Evolutionary conservation across 1,284 basidiomycete genomes (phyloP), one percentile per base, ranked within the genome.

Genomic region (Sanguinoderma infundibulare): DNA sequence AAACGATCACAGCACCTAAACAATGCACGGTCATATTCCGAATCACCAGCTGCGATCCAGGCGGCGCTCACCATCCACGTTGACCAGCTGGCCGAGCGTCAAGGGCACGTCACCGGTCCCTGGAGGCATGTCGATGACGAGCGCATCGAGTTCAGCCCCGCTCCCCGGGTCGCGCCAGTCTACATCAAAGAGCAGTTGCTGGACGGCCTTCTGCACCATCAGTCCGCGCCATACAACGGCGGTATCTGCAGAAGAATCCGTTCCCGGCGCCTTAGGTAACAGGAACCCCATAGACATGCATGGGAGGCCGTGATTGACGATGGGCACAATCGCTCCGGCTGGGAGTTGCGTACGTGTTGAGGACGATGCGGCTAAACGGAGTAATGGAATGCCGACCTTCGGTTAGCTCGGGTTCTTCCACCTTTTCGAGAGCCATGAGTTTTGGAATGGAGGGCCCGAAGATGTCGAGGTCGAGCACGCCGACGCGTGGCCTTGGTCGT

Each of bases 181-280:
- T 2, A 98, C 95, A 68, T 98, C 96, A 72, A 99, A 98, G 0
- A 98, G 83, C 0, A 99, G 81, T 74, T 99, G 95, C 75, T 98
- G 97, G 0, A 97, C 95, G 26, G 97, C 96, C 74, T 99, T 99
- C 79, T 98, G 96, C 1, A 99, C 98, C 97, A 99, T 98, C 53
- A 98, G 86, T 1, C 97, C 97, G 39, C 97, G 84, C 97, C 97
- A 99, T 26, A 97, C 95, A 20, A 98, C 85, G 0, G 95, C 89
- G 0, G 87, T 87, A 70, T 96, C 92, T 38, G 82, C 80, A 53
- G 79, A 78, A 34, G 80, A 77, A 38, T 76, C 77, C 20, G 77
- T 74, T 42, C 76, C 78, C 0, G 79, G 66, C 1, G 78, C 69
- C 34, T 78, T 79, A 3, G 90, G 88, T 26, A 93, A 79, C 8